Evolutionary conservation across 2,329 filamentous ascomycete species (phyloP).

Genomic region (Pseudogymnoascus sp.): DNA sequence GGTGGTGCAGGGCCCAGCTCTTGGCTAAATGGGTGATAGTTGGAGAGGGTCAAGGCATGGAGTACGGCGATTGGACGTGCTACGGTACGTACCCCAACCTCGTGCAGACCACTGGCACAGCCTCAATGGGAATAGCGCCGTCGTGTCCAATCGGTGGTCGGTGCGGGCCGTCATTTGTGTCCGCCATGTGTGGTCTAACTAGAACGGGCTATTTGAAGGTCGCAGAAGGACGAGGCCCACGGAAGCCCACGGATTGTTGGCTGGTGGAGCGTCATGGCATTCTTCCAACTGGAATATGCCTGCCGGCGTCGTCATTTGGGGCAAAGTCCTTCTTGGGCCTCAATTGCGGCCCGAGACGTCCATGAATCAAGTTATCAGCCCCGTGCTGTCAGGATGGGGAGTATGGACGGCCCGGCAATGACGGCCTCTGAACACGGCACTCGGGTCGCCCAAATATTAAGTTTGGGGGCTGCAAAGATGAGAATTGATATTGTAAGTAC

Average conservation of each 20-base stretch:
- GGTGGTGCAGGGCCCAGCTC: background rate
- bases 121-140: background rate
- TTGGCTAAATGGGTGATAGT: background rate
- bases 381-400: background rate
- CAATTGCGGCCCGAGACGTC: background rate
- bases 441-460: too few species aligned
- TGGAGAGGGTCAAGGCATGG: background rate
- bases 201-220: background rate
- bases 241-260: background rate
- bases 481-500: background rate
- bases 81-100: background rate
- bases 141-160: background rate
- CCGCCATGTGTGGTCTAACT: slow-evolving; percentile 1
- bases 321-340: background rate
- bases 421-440: background rate
- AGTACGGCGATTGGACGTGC: background rate
- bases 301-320: background rate
- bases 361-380: background rate
- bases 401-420: background rate
- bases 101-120: background rate
- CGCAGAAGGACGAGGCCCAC: background rate
- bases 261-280: background rate
- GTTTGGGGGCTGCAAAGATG: background rate
- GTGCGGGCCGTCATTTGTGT: slow-evolving; percentile 2
- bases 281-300: background rate